Base-by-base conservation (phyloP, 768 basidiomycete species). In the Lactarius evosmus region DNA sequence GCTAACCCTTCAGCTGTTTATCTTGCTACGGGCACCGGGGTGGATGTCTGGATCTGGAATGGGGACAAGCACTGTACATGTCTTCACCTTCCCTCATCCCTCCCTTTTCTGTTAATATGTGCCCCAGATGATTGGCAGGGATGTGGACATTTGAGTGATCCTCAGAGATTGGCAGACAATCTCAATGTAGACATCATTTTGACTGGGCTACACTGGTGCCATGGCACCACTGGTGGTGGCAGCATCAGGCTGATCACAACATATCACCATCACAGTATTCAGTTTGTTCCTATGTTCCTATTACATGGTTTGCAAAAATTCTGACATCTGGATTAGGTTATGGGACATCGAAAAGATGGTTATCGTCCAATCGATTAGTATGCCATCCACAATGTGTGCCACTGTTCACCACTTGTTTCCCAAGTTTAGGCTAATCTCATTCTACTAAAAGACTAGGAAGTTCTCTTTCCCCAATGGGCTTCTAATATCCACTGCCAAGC, bases 241-340 rank as follows among this genome's bases (percentile, higher is more conserved):
- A 36, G 34, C 32, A 34, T 54, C 32, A 34, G 33, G n/a, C 25
- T 54, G 22, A 34, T 54, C 52, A 54, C 33, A 54, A 34, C 33
- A 4, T 54, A 54, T 54, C 30, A 11, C 52, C 33, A 54, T 54
- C 52, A 54, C 4, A 4, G 32, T 7, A 54, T 54, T 54, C 52
- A 54, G 52, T 54, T n/a, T 54, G 52, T 54, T 22, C 36, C n/a
- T 34, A 33, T 54, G 52, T 54, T 22, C 36, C n/a, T 34, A 33
- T 54, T 34, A 32, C 19, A 17, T 9, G 6, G 9, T 19, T 34
- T 36, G 36, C 36, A 11, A 36, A 12, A 36, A 2, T 14, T 14
- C 8, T 54, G 7, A 33, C 34, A 2, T 7, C 4, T 34, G 7
- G 22, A 11, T n/a, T 19, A 54, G 52, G 12, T 34, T 54, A 54